Conservation (phyloP, 2,329 filamentous ascomycete species). For the Ciborinia camelliae region DNA sequence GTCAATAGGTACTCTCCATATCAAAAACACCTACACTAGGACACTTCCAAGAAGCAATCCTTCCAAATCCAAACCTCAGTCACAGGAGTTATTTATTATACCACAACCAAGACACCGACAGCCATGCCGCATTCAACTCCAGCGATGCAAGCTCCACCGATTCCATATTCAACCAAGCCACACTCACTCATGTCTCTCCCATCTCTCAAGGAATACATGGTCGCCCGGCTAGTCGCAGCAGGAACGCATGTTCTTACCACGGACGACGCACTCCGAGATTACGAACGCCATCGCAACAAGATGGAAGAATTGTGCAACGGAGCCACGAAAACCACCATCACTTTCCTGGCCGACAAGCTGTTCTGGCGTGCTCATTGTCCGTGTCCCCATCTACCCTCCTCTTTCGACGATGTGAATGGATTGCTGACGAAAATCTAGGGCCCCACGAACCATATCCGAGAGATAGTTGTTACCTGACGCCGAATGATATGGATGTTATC, state of each 20-base stretch:
- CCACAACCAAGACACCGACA: background rate
- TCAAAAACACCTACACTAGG: too few species aligned
- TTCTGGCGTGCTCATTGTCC: constrained; percentile 2
- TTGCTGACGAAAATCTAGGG: background rate
- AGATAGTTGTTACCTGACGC: background rate
- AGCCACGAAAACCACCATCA: background rate
- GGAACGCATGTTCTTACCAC: background rate
- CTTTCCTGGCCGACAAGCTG: background rate
- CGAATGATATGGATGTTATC: background rate
- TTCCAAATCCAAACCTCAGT: too few species aligned
- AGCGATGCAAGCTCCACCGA: background rate
- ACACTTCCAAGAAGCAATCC: too few species aligned
- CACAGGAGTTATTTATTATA: too few species aligned
- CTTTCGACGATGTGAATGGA: background rate
- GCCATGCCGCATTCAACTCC: background rate
- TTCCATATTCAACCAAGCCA: background rate
- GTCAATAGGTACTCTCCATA: too few species aligned
- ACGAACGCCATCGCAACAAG: background rate
- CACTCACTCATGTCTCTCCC: background rate
- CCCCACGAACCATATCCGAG: background rate
- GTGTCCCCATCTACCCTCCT: background rate
- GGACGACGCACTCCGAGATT: background rate
- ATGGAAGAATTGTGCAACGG: background rate
- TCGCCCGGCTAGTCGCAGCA: background rate
- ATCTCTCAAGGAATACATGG: background rate